Base-by-base conservation (phyloP, 768 basidiomycete species). In the Sistotremastrum niveocremeum region DNA sequence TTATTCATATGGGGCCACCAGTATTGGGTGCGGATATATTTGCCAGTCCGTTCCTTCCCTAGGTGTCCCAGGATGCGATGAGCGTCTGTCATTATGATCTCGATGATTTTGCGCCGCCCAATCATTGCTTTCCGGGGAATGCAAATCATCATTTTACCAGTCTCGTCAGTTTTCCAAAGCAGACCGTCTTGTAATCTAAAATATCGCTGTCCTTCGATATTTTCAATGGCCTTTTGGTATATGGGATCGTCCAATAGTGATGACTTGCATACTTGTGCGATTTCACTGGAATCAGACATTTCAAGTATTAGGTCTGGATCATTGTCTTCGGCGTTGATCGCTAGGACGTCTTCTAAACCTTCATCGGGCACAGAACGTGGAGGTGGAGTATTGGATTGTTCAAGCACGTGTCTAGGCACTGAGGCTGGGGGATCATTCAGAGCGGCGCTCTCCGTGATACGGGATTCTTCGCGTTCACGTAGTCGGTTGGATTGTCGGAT, bases 1-100 rank as follows among this genome's bases (percentile, higher is more conserved):
- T 49, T 4, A 12, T 39, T 44, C 6, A 60, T 37, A n/a, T 46
- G 36, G 39, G 52, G 47, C 64, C 61, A 69, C 68, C 65, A 69
- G 38, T 55, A 65, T 56, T 57, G 64, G 4, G 54, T 45, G 1
- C 61, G 47, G 0, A 68, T 36, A 38, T 67, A 67, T 0, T 58
- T 55, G 0, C 47, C 5, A 0, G 60, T 69, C 31, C 53, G 44
- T 5, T 57, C 52, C 1, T 41, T 10, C 0, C 64, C 57, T 28
- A 63, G 59, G 39, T 68, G 66, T 0, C 65, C 67, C 0, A 70
- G 47, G 0, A 54, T 47, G 1, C 7, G 6, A 42, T 69, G 65
- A 0, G 58, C 61, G n/a, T 61, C 49, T 5, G 55, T 50, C 3
- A 63, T 46, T 3, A 62, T 44, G 3, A 62, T 37, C 29, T 55